Evolutionary conservation across 768 basidiomycete species (phyloP).

Genomic region (Trametes cubensis): DNA sequence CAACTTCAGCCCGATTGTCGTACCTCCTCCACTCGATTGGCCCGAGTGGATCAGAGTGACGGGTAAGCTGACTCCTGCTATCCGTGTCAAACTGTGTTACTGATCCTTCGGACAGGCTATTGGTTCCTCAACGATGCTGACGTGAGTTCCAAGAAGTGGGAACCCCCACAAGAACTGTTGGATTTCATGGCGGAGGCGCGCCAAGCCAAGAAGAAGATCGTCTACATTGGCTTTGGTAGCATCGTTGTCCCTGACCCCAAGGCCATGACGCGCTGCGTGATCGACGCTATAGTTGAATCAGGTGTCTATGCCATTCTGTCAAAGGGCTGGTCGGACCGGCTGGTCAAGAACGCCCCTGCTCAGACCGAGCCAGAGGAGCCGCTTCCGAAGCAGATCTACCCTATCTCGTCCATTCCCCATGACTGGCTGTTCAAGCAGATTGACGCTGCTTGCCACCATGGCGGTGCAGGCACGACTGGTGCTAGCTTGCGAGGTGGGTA

Average conservation of each 20-base stretch:
- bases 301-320: constrained; percentile 93
- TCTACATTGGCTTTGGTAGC: constrained; percentile 97
- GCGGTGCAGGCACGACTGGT: constrained; percentile 95
- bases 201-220: constrained; percentile 78
- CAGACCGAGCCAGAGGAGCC: constrained; percentile 66
- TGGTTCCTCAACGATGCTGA: constrained; percentile 97
- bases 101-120: constrained; percentile 59
- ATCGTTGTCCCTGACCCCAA: constrained; percentile 96
- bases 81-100: constrained; percentile 3
- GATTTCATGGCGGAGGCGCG: constrained; percentile 84
- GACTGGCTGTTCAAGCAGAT: constrained; percentile 96
- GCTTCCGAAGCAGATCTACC: constrained; percentile 77
- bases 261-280: constrained; percentile 87
- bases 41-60: constrained; percentile 97
- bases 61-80: constrained; percentile 46
- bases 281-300: constrained; percentile 84
- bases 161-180: constrained; percentile 77
- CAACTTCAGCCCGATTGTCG: constrained; percentile 90
- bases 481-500: constrained; percentile 85
- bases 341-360: constrained; percentile 62
- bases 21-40: constrained; percentile 96
- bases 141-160: constrained; percentile 87
- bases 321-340: constrained; percentile 96
- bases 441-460: constrained; percentile 97
- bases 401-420: constrained; percentile 86